Base-by-base conservation (phyloP, 805 yeast species). In the Pichia deserticola region DNA sequence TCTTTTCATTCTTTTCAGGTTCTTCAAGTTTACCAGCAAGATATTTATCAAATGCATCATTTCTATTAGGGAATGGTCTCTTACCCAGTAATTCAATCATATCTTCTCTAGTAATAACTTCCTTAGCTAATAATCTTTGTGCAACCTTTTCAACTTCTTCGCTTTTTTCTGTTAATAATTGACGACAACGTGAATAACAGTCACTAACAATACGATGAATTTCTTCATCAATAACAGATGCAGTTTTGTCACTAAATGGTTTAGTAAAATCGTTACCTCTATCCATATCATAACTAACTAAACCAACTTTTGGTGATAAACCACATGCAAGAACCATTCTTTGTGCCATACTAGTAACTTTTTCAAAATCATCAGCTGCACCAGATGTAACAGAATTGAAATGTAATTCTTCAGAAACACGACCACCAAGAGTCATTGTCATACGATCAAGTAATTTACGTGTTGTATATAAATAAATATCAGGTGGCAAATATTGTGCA, bases 391-490 rank as follows among this genome's bases (percentile, higher is more conserved):
- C 96, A 1, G 89, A 78, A 40, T 78, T 78, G 65, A 89, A 90
- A 66, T 89, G 92, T 39, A 90, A 64, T 67, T 90, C 97, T 68
- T 90, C 97, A 51, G 90, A 81, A 4, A 88, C 95, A 60, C 97
- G 75, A 9, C 97, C 97, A 52, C 96, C 97, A 35, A 90, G 70
- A 0, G 96, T 83, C 92, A 90, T 90, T n/a, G 86, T 81, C 89
- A 90, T 89, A 56, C 95, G 75, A 66, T 90, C 92, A 57, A 68
- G 67, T 59, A 86, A 79, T 63, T 90, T 93, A 60, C 84, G 83
- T 43, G 82, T 81, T 33, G 89, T 78, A 50, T 86, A 76, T 58
- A 89, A 75, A 56, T 86, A 87, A 59, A 84, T 85, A 66, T 90
- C 97, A 32, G 89, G 87, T 15, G 97, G 97, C 54, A 90, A 73